Evolutionary conservation across 2,329 filamentous ascomycete species (phyloP), one percentile per base, ranked within the genome.

Genomic region (Aspergillus pseudonomiae): DNA sequence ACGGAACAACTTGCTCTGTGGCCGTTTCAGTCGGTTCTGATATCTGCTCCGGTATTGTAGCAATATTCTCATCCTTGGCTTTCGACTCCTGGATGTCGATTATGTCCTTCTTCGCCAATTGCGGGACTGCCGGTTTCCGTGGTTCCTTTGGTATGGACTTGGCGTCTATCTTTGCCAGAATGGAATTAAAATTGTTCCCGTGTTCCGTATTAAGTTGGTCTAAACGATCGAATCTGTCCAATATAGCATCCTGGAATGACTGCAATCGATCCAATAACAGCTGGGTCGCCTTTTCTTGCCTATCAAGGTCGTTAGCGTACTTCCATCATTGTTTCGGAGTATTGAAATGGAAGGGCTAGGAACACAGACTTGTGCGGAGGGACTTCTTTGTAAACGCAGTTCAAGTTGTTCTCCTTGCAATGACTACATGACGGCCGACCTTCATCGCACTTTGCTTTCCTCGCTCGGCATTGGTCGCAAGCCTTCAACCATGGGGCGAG

Each of bases 391-490:
- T 97, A 98, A 77, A 92, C 89, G 81, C 92, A 99, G 59, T 89
- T 85, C 36, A 93, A 85, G 68, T 86, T 89, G 75, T 96, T 96
- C 70, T 98, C 94, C 71, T 90, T 91, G 77, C 95, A 99, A 71
- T 89, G 88, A 45, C 90, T 92, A 74, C 93, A 94, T 71, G 91
- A 90, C 2, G 91, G 93, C 68, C 91, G 89, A 12, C 89, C 89
- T 81, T 97, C 93, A 71, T 96, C 93, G 75, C 93, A 97, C 79
- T 96, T 96, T 16, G 93, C 93, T 78, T 96, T 97, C 45, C 94
- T 85, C 65, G 91, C 86, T 63, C 93, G 89, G 78, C 93, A 97
- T 77, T 90, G 92, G 73, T 96, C 93, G 78, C 95, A 99, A 43
- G 95, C 95, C 89, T 96, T 67, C 19, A 63, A 59, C 53, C 21